These are phyloP conservation scores for Pestalotiopsis sp. DNA, from an alignment of 2,329 filamentous ascomycete genomes.

Conservation along the genomic window DNA sequence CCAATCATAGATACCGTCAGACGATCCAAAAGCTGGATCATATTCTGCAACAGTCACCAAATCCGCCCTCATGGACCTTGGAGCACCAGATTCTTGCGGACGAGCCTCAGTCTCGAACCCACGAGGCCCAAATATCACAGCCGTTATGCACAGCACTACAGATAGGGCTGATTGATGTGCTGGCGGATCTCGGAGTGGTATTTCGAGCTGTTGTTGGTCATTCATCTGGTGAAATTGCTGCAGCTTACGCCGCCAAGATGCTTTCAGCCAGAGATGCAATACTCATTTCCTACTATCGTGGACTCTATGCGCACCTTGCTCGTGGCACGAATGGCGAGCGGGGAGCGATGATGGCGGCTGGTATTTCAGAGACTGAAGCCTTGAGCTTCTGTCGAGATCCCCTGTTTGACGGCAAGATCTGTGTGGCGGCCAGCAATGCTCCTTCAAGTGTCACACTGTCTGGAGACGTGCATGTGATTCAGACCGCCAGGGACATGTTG, in stretches of 20 bases:
- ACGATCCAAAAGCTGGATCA: conserved; percentile 35
- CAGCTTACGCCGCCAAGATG: conserved; percentile 31
- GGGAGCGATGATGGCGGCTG: conserved; percentile 30
- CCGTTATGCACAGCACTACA: conserved; percentile 57
- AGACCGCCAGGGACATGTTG: conserved; percentile 20
- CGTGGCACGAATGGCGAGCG: conserved; percentile 21
- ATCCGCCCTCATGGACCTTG: conserved; percentile 34
- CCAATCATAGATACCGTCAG: conserved; percentile 31
- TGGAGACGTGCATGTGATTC: conserved; percentile 26
- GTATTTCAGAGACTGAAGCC: conserved; percentile 27
- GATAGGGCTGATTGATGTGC: conserved; percentile 41
- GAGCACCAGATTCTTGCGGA: conserved; percentile 35
- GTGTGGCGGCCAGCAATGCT: conserved; percentile 30
- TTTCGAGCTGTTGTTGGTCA: conserved; percentile 34
- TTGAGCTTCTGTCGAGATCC: conserved; percentile 21
- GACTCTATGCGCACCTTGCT: conserved; percentile 24
- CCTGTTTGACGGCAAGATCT: conserved; percentile 22
- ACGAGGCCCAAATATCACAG: conserved; percentile 45
- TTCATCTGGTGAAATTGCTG: conserved; percentile 32
- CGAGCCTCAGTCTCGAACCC: conserved; percentile 27
- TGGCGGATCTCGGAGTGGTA: conserved; percentile 25
- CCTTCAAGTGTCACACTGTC: conserved; percentile 29
- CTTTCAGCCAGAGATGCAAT: conserved; percentile 30
- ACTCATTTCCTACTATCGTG: conserved; percentile 31
- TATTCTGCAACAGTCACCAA: conserved; percentile 20